Evolutionary conservation across 2,329 filamentous ascomycete species (phyloP).

Genomic region (Cladophialophora immunda): DNA sequence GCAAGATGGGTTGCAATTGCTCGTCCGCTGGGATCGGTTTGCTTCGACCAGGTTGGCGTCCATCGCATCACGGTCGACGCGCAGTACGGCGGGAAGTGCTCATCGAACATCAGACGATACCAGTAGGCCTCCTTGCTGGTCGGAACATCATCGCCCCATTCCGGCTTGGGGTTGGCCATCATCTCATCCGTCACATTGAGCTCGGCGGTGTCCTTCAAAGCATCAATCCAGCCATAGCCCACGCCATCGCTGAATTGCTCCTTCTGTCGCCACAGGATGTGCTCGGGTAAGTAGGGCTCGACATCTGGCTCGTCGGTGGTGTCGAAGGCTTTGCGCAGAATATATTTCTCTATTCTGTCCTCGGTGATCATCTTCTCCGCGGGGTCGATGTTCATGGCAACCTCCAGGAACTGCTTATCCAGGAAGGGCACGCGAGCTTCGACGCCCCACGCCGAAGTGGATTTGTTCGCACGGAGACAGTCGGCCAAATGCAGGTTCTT

Average conservation of each 20-base stretch:
- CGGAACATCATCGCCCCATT: constrained; percentile 92
- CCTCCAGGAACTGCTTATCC: constrained; percentile 95
- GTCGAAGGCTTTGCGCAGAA: constrained; percentile 96
- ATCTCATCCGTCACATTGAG: constrained; percentile 91
- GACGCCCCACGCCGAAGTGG: constrained; percentile 95
- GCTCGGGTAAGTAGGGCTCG: constrained; percentile 88
- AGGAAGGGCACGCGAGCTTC: constrained; percentile 98
- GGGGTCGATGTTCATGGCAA: constrained; percentile 92
- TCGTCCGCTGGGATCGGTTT: constrained; percentile 92
- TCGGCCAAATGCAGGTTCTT: constrained; percentile 98
- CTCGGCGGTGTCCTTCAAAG: constrained; percentile 93
- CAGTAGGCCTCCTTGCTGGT: constrained; percentile 99
- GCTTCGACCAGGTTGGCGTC: constrained; percentile 97
- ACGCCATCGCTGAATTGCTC: constrained; percentile 99
- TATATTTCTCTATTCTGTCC: constrained; percentile 94
- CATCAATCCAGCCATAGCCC: constrained; percentile 98
- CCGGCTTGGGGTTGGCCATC: constrained; percentile 97
- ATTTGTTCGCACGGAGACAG: constrained; percentile 98
- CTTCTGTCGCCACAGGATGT: constrained; percentile 98
- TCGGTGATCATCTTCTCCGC: constrained; percentile 94
- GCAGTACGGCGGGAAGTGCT: constrained; percentile 93
- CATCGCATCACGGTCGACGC: constrained; percentile 94
- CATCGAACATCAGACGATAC: constrained; percentile 98
- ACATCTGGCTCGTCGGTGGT: constrained; percentile 83
- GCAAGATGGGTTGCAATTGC: constrained; percentile 78